Evolutionary conservation across 2,329 filamentous ascomycete genomes (phyloP).

Genomic region (Pseudocercospora vitis): DNA sequence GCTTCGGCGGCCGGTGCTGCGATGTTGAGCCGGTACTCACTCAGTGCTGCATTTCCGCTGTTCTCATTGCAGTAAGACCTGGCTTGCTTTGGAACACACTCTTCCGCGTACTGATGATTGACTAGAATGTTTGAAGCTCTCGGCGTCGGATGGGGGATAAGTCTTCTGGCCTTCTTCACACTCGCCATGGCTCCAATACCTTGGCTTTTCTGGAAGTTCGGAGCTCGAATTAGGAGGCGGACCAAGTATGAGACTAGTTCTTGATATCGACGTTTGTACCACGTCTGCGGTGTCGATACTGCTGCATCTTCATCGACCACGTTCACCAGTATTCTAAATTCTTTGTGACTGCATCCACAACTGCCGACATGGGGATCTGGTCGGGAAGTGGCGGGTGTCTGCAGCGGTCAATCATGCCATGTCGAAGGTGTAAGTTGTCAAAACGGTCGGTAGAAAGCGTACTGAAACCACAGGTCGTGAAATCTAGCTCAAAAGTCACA

Average conservation of each 20-base stretch:
- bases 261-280: neutral
- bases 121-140: constrained; percentile 42
- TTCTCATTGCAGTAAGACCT: constrained; percentile 32
- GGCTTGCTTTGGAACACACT: neutral
- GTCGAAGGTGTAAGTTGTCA: no score
- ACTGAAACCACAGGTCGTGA: no score
- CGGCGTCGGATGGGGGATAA: constrained; percentile 46
- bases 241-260: constrained; percentile 17
- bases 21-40: constrained; percentile 38
- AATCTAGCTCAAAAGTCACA: no score
- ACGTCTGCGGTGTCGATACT: no score
- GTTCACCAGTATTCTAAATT: no score
- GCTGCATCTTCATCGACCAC: no score
- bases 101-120: constrained; percentile 13
- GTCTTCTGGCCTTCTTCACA: constrained; percentile 40
- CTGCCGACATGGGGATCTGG: no score
- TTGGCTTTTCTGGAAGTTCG: constrained; percentile 33
- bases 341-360: no score
- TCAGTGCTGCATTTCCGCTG: constrained; percentile 41
- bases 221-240: constrained; percentile 24
- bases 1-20: constrained; percentile 38
- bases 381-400: no score
- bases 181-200: constrained; percentile 37
- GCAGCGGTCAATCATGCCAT: no score
- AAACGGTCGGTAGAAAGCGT: no score